Conservation (phyloP, 345 rosid species). For the Eucalyptus tenuipes region DNA sequence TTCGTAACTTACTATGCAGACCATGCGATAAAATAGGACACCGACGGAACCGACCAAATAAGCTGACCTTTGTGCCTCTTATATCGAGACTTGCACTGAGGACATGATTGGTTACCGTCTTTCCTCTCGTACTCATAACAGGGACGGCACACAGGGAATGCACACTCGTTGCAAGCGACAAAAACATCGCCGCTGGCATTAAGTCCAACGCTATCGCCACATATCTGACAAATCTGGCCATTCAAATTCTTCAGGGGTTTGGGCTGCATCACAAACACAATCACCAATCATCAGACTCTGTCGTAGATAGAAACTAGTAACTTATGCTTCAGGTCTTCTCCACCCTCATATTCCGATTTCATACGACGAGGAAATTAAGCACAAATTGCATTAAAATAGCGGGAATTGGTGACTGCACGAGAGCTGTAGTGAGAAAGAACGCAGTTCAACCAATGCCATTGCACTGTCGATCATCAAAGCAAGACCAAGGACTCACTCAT, state of each 20-base stretch:
- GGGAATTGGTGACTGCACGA: neutral
- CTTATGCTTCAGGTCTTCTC: neutral
- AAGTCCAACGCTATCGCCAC: constrained; percentile 80
- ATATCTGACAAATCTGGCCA: constrained; percentile 88
- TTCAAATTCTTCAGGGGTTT: constrained; percentile 67
- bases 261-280: constrained; percentile 42
- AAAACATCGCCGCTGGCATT: constrained; percentile 57
- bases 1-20: neutral
- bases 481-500: neutral
- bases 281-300: neutral
- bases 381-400: neutral
- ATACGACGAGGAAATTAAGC: neutral
- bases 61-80: constrained; percentile 77
- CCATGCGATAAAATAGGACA: neutral
- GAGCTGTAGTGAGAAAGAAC: neutral
- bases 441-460: neutral
- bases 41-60: neutral
- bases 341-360: neutral
- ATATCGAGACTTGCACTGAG: constrained; percentile 99
- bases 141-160: constrained; percentile 96
- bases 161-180: constrained; percentile 99
- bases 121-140: constrained; percentile 98
- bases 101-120: constrained; percentile 97
- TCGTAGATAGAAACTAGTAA: neutral
- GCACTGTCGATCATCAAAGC: neutral